phyloP scores from a whole-genome alignment of 345 rosid species.

The Aquilaria malaccensis region DNA sequence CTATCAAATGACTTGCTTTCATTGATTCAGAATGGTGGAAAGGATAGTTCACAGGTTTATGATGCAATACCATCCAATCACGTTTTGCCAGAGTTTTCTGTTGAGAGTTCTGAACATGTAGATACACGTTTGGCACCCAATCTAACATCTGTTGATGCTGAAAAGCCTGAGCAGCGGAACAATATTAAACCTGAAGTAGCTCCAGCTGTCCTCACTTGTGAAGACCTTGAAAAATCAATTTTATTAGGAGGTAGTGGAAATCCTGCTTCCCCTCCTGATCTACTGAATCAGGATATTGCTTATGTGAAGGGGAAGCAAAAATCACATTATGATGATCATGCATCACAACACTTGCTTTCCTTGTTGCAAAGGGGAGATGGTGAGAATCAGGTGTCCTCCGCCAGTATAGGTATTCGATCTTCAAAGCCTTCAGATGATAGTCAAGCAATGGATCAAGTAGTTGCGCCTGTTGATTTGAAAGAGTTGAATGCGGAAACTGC shows the following conservation, averaged over 20 bases:
- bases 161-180: slow-evolving; percentile 22
- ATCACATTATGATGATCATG: slow-evolving; percentile 43
- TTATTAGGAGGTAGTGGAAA: slow-evolving; percentile 53
- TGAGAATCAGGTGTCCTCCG: slow-evolving; percentile 16
- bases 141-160: slow-evolving; percentile 14
- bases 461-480: slow-evolving; percentile 15
- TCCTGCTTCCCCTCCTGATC: slow-evolving; percentile 21
- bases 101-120: slow-evolving; percentile 29
- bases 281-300: slow-evolving; percentile 24
- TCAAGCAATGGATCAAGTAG: slow-evolving; percentile 18
- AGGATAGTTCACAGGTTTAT: slow-evolving; percentile 31
- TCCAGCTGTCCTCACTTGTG: slow-evolving; percentile 87
- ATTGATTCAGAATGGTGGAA: slow-evolving; percentile 67
- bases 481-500: slow-evolving; percentile 31
- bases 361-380: slow-evolving; percentile 52
- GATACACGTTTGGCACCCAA: slow-evolving; percentile 23
- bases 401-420: slow-evolving; percentile 24
- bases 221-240: slow-evolving; percentile 95
- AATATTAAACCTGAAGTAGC: slow-evolving; percentile 25
- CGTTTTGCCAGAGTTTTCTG: slow-evolving; percentile 20
- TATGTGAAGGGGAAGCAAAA: slow-evolving; percentile 39
- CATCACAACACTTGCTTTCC: slow-evolving; percentile 86
- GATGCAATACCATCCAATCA: slow-evolving; percentile 32
- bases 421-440: slow-evolving; percentile 15
- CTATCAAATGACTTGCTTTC: slow-evolving; percentile 61